Evolutionary conservation across 2,329 filamentous ascomycete species (phyloP).

Genomic region (Blumeria graminis): DNA sequence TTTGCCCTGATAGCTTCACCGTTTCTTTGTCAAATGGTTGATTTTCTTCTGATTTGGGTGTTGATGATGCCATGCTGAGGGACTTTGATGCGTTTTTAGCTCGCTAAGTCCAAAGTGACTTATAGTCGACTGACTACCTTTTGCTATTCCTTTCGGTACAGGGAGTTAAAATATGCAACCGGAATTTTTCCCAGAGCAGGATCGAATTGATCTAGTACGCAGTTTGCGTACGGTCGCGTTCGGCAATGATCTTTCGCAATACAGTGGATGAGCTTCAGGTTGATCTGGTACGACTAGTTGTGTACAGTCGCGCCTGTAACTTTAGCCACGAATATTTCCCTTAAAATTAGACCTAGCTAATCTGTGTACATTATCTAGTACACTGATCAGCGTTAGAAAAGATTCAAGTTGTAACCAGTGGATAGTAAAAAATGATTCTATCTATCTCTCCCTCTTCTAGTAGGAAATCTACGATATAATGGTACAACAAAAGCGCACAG

Average conservation of each 20-base stretch:
- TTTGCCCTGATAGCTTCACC: neutral
- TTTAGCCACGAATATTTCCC: neutral
- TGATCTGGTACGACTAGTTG: neutral
- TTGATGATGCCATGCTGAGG: neutral
- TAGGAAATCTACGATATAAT: too few species aligned
- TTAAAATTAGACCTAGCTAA: neutral
- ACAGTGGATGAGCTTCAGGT: neutral
- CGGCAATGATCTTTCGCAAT: too few species aligned
- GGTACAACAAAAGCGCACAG: too few species aligned
- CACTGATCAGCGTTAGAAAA: neutral
- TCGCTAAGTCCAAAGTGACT: neutral
- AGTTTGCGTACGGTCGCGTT: too few species aligned
- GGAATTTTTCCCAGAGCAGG: neutral
- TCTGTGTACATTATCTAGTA: neutral
- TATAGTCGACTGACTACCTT: neutral
- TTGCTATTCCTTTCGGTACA: neutral
- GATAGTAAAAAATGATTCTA: too few species aligned
- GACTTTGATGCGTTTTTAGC: neutral
- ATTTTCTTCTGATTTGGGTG: neutral
- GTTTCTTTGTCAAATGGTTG: neutral
- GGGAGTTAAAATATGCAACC: neutral
- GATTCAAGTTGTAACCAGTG: too few species aligned
- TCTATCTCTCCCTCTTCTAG: too few species aligned
- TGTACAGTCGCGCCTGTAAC: neutral
- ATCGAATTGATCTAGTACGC: too few species aligned